Evolutionary conservation across 371 early-diverging fungal species (phyloP), one percentile per base, ranked within the genome.

Genomic region (Rhizomucor pusillus): DNA sequence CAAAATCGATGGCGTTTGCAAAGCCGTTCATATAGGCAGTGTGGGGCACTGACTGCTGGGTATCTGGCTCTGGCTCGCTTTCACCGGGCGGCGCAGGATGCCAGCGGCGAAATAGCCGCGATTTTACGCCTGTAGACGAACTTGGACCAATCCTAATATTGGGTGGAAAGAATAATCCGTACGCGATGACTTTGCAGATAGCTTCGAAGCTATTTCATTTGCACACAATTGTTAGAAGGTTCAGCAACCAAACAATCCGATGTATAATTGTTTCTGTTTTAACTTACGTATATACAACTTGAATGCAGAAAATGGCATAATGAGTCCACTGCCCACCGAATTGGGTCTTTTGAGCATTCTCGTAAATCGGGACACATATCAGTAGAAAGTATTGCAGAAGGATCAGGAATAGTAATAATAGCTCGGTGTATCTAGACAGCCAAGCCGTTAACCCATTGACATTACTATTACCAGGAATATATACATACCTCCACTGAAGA

Each of bases 261-360:
- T n/a, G 13, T 20, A 25, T 16, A 16, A 11, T 44, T 9, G 12
- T 37, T 13, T 20, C 3, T 10, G 9, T 54, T 3, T 19, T 34
- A 1, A 50, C 67, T 53, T 72, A 77, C 81, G 71, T 80, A 52
- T 77, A 83, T 12, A 81, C 50, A 24, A 63, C 63, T 47, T 83
- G 81, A 35, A 83, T 73, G 6, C 54, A 60, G 9, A 83, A 41
- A 7, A 80, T 63, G 9, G 64, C 65, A 25, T 75, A 80, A 39
- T 83, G 80, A 1, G 63, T 69, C 81, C 81, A 79, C 39, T 75
- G 77, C 0, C 67, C 69, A 34, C 76, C 73, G 66, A 83, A 78
- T 2, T 51, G 41, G 0, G 60, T 52, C 33, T 81, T 83, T 52
- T 83, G 69, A 22, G 58, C 59, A 29, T 73, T 72, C 2, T 53